phyloP scores from a whole-genome alignment of 2,329 filamentous ascomycete genomes.

The Amauroascus niger region DNA sequence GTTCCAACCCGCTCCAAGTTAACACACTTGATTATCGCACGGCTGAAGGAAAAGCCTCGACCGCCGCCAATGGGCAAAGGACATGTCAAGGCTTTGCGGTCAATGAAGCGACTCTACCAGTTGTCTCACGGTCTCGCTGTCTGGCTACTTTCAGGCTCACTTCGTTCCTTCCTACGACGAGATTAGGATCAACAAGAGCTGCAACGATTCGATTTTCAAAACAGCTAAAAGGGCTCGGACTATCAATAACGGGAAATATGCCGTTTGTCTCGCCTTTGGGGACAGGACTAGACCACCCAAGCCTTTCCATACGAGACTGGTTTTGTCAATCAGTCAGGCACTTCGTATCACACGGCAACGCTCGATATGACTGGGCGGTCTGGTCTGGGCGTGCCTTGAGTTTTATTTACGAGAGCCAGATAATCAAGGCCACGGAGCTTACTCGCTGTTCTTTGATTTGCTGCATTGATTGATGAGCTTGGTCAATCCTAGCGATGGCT shows the following conservation, averaged over 20 bases:
- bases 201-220: no score
- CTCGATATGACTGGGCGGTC: slow-evolving; percentile 1
- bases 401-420: background rate
- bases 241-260: background rate
- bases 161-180: no score
- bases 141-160: no score
- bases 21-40: background rate
- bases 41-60: background rate
- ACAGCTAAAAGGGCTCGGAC: no score
- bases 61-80: background rate
- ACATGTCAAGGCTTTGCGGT: slow-evolving; percentile 3
- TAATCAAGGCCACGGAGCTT: background rate
- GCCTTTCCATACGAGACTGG: slow-evolving; percentile 2
- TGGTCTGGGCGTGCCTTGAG: background rate
- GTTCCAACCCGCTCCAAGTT: background rate
- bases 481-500: background rate
- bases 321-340: background rate
- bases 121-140: background rate
- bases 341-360: background rate
- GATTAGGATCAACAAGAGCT: no score
- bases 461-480: background rate
- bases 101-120: background rate
- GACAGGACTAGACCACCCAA: background rate
- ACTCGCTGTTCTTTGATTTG: background rate
- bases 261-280: background rate